Evolutionary conservation across 2,329 filamentous ascomycete genomes (phyloP).

Genomic region (Stagonosporopsis vannaccii): DNA sequence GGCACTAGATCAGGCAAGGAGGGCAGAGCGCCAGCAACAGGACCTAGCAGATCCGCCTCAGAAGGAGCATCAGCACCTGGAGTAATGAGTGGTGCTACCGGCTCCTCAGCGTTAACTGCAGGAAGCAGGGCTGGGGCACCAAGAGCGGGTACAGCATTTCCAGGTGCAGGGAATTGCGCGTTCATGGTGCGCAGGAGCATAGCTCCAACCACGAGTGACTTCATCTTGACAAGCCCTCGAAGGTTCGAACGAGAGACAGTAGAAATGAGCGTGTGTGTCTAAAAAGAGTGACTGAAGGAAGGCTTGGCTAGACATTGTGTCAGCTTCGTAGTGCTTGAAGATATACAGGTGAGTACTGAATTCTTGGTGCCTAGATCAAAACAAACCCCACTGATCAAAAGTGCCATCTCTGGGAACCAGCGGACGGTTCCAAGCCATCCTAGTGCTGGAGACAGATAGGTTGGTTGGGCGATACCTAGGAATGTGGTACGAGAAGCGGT

Average conservation of each 20-base stretch:
- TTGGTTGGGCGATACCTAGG: constrained; percentile 7
- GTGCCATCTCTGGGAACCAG: not conserved
- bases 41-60: constrained; percentile 2
- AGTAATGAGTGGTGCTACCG: constrained; percentile 4
- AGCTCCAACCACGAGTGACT: constrained; percentile 18
- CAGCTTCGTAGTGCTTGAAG: constrained; percentile 11
- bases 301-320: constrained; percentile 21
- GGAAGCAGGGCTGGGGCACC: not conserved
- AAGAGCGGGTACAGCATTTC: not conserved
- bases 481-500: constrained; percentile 13
- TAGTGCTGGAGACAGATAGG: not conserved
- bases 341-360: constrained; percentile 13
- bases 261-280: constrained; percentile 16
- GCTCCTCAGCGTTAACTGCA: not conserved
- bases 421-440: constrained; percentile 2
- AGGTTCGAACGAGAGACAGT: constrained; percentile 9
- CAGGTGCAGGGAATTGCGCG: constrained; percentile 4
- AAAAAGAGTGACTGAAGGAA: constrained; percentile 20
- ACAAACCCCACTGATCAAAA: constrained; percentile 9
- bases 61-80: constrained; percentile 11
- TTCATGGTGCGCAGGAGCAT: constrained; percentile 17
- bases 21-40: not conserved
- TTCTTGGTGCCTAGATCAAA: constrained; percentile 19
- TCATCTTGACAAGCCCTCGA: constrained; percentile 14
- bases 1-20: not conserved